Conservation (phyloP, 2,329 filamentous ascomycete genomes). For the Endocalyx cinctus region DNA sequence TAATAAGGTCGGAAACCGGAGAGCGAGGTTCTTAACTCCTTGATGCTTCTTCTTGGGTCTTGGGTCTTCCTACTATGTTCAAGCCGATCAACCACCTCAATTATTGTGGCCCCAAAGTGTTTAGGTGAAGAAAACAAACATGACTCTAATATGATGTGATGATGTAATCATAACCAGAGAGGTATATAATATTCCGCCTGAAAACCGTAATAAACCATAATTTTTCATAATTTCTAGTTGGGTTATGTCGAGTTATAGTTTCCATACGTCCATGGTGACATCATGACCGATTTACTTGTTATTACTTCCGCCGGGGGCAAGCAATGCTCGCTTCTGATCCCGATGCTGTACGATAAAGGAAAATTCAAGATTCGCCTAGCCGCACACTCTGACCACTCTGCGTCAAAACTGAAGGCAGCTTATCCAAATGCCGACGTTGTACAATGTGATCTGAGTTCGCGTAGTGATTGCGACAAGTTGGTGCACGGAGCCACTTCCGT, state of each 20-base stretch:
- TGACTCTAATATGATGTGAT: too few species aligned
- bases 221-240: too few species aligned
- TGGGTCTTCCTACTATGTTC: too few species aligned
- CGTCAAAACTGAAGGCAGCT: slow-evolving; percentile 18
- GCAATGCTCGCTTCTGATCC: slow-evolving; percentile 29
- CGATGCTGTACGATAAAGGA: slow-evolving; percentile 26
- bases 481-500: slow-evolving; percentile 21
- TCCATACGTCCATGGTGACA: background rate
- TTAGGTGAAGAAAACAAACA: too few species aligned
- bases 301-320: slow-evolving; percentile 34
- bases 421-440: slow-evolving; percentile 28
- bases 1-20: too few species aligned
- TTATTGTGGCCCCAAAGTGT: too few species aligned
- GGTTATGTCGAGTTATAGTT: background rate
- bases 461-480: background rate
- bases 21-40: too few species aligned
- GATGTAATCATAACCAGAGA: too few species aligned
- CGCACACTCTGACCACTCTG: slow-evolving; percentile 23
- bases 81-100: too few species aligned
- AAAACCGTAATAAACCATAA: too few species aligned
- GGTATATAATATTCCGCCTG: too few species aligned
- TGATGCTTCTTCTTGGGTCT: too few species aligned
- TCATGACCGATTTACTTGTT: slow-evolving; percentile 27
- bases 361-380: slow-evolving; percentile 28
- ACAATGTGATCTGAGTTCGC: background rate